Evolutionary conservation across 1,139 yeast genomes (phyloP).

Genomic region (Saccharomyces pastorianus): DNA sequence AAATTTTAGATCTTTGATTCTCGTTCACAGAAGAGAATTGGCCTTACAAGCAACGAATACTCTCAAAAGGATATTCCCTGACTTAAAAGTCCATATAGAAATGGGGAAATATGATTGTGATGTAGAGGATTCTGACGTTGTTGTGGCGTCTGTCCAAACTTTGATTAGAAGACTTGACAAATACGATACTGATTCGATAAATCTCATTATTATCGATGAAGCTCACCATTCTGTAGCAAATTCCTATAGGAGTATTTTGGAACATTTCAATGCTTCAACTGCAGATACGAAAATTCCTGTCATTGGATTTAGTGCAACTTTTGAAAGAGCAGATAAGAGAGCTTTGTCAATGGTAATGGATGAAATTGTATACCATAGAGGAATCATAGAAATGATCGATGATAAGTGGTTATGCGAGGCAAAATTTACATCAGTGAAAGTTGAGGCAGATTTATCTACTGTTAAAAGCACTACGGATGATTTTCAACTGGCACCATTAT

Average conservation of each 20-base stretch:
- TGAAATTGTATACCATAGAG: conserved; percentile 64
- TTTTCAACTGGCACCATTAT: conserved; percentile 45
- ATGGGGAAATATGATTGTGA: conserved; percentile 44
- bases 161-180: conserved; percentile 47
- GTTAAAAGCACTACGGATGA: conserved; percentile 38
- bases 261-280: conserved; percentile 47
- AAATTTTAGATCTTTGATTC: conserved; percentile 40
- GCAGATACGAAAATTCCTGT: conserved; percentile 44
- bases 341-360: conserved; percentile 58
- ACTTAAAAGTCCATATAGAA: conserved; percentile 54
- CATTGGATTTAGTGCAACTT: conserved; percentile 84
- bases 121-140: conserved; percentile 45
- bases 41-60: conserved; percentile 60
- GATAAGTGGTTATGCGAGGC: conserved; percentile 67
- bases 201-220: conserved; percentile 77
- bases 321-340: conserved; percentile 57
- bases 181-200: conserved; percentile 47
- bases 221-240: conserved; percentile 87
- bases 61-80: conserved; percentile 43
- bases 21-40: conserved; percentile 79
- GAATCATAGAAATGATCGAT: conserved; percentile 55
- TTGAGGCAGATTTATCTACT: conserved; percentile 31
- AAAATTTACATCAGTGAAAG: conserved; percentile 51
- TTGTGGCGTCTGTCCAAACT: conserved; percentile 74
- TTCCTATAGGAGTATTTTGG: conserved; percentile 53